Percentiles rank a stretch among this genome's conserved stretches.
Evolutionary conservation across 331 rosid species (phyloP).

Genomic region (Cydonia oblonga): DNA sequence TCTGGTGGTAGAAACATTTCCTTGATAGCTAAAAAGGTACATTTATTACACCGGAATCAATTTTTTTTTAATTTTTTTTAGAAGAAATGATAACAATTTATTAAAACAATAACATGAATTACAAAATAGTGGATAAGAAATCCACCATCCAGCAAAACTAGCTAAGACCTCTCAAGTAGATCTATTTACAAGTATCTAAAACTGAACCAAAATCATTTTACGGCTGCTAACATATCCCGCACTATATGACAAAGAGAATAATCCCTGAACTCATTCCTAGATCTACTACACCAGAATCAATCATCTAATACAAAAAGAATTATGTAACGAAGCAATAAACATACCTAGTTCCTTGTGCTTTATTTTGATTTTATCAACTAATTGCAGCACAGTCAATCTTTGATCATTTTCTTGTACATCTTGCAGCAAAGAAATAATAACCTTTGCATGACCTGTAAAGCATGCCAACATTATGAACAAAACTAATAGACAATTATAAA

Average conservation of each 20-base stretch:
- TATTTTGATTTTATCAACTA: conserved; percentile 65
- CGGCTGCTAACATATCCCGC: too few relatives aligned
- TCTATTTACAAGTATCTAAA: too few relatives aligned
- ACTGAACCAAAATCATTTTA: too few relatives aligned
- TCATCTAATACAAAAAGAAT: background rate
- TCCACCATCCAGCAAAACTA: too few relatives aligned
- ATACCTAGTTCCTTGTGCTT: conserved; percentile 73
- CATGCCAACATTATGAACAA: conserved; percentile 5
- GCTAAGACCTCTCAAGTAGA: too few relatives aligned
- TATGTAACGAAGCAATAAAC: conserved; percentile 1
- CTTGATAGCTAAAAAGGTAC: background rate
- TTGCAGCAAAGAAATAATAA: conserved; percentile 65
- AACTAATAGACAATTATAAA: background rate
- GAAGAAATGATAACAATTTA: too few relatives aligned
- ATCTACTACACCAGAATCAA: background rate
- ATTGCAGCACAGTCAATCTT: conserved; percentile 76
- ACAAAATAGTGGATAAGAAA: too few relatives aligned
- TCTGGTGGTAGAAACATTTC: background rate
- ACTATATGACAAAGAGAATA: too few relatives aligned
- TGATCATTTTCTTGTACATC: conserved; percentile 60
- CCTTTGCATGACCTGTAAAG: conserved; percentile 66
- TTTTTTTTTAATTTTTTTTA: background rate
- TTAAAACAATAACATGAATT: too few relatives aligned
- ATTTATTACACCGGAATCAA: background rate
- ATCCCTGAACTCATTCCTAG: too few relatives aligned